Conservation (phyloP, 805 yeast species). For the Komagataella kurtzmanii region DNA sequence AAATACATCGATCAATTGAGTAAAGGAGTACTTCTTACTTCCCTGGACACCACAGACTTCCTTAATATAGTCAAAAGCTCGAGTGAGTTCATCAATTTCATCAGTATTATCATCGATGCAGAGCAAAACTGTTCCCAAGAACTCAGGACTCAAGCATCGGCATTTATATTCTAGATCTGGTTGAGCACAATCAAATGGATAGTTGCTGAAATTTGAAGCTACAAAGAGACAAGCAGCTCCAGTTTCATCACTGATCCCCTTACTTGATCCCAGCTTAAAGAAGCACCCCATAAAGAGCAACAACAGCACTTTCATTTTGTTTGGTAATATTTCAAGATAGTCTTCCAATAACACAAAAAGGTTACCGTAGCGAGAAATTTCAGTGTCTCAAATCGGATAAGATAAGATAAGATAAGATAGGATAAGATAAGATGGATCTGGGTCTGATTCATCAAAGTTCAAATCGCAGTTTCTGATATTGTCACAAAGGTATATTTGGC, state of each 20-base stretch:
- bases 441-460: not conserved
- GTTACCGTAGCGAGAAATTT: not conserved
- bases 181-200: not conserved
- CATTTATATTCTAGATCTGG: not conserved
- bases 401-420: not conserved
- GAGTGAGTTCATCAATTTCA: not conserved
- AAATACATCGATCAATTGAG: not conserved
- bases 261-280: not conserved
- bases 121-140: not conserved
- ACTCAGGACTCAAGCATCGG: not conserved
- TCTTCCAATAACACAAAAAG: not conserved
- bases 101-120: not conserved
- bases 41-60: not conserved
- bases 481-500: not conserved
- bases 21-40: not conserved
- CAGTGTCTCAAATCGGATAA: not conserved
- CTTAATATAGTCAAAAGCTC: not conserved
- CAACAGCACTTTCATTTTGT: not conserved
- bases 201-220: not conserved
- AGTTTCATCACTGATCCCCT: not conserved
- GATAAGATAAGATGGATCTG: not conserved
- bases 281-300: not conserved
- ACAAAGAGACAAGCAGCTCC: conserved; percentile 1
- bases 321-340: not conserved
- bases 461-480: not conserved